phyloP scores from a whole-genome alignment of 2,329 filamentous ascomycete species.

The Cylindrodendrum hubeiense region DNA sequence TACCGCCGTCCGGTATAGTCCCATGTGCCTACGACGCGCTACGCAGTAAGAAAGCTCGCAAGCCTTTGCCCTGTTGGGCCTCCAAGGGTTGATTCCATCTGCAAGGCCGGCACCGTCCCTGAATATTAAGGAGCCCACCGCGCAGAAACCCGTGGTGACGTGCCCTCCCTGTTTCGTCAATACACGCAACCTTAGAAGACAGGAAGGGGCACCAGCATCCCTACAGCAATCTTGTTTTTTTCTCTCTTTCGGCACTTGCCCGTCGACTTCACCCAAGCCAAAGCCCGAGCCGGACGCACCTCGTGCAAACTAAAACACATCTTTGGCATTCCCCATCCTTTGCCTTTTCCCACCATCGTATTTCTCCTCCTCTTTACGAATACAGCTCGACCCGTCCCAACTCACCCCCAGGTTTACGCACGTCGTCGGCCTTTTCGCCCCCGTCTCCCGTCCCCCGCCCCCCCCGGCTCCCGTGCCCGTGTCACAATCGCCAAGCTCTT shows the following conservation, averaged over 20 bases:
- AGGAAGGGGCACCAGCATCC: background rate
- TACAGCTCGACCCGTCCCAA: too few relatives aligned
- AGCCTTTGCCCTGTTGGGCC: too few relatives aligned
- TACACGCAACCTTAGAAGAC: background rate
- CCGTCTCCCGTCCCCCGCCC: too few relatives aligned
- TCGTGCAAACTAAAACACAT: background rate
- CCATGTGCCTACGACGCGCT: too few relatives aligned
- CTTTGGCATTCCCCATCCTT: background rate
- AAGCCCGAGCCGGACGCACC: background rate
- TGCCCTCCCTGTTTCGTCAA: background rate
- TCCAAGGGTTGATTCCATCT: too few relatives aligned
- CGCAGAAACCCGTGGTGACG: background rate
- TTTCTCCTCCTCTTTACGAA: background rate
- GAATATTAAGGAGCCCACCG: background rate
- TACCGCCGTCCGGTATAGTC: background rate
- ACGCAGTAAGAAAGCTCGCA: too few relatives aligned
- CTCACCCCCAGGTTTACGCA: too few relatives aligned
- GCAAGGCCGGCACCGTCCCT: background rate
- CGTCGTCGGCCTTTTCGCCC: too few relatives aligned
- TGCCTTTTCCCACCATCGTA: background rate
- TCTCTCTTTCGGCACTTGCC: background rate
- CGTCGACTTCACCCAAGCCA: background rate
- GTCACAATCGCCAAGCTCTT: slow-evolving; percentile 6
- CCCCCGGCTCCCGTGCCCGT: background rate
- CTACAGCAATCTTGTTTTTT: background rate